Conservation (phyloP, 257 asterid genomes). For the Cinchona pubescens region DNA sequence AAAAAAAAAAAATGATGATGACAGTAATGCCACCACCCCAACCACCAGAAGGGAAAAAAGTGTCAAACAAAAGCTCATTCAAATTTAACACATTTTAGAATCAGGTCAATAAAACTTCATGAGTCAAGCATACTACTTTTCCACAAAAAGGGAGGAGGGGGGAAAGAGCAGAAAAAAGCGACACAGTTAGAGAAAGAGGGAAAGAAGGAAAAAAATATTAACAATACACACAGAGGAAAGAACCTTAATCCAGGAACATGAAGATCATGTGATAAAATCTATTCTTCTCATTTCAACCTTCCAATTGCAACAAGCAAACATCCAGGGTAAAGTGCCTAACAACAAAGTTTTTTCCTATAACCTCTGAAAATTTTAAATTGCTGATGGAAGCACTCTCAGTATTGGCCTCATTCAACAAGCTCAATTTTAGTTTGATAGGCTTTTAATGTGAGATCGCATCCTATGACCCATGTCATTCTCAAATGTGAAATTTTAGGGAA, state of each 20-base stretch:
- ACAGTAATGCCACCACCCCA: not conserved
- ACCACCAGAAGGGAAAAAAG: not conserved
- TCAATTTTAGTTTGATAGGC: not conserved
- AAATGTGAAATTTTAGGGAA: not conserved
- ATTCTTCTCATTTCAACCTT: not conserved
- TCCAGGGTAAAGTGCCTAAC: not conserved
- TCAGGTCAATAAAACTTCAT: not conserved
- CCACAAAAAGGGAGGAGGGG: not conserved
- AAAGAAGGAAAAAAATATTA: not conserved
- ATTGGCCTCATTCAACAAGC: not conserved
- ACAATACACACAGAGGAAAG: not conserved
- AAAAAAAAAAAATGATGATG: not conserved
- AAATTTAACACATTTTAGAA: not conserved
- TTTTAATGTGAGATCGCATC: not conserved
- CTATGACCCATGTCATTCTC: not conserved
- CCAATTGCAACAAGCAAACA: slow-evolving; percentile 5
- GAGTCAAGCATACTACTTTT: not conserved
- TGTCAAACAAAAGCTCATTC: not conserved
- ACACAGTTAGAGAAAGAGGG: not conserved
- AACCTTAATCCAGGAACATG: not conserved
- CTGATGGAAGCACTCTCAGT: not conserved
- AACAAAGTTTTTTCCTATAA: not conserved
- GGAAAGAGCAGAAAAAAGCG: not conserved
- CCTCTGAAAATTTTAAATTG: not conserved
- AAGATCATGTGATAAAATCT: not conserved